Evolutionary conservation across 768 basidiomycete species (phyloP).

Genomic region (Trametopsis cervina): DNA sequence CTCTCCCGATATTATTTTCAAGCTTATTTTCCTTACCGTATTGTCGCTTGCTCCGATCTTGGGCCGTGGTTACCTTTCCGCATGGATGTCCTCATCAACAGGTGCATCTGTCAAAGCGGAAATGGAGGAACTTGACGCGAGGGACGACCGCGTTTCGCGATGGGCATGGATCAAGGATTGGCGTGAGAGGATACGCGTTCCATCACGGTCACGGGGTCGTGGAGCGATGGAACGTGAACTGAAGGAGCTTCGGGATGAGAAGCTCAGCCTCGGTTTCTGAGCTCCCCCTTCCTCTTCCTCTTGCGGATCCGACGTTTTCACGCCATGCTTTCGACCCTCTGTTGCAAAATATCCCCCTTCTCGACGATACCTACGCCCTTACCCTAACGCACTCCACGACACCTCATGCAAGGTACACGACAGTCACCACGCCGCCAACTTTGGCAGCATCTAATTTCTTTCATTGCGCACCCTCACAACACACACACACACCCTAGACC

Average conservation of each 20-base stretch:
- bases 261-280: constrained; percentile 25
- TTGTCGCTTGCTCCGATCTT: constrained; percentile 85
- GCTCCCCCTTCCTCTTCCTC: background rate
- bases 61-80: constrained; percentile 57
- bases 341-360: background rate
- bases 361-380: constrained; percentile 4
- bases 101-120: constrained; percentile 8
- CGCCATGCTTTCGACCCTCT: too few relatives aligned
- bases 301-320: background rate
- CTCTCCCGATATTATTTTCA: constrained; percentile 76
- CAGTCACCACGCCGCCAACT: too few relatives aligned
- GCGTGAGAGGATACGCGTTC: constrained; percentile 52
- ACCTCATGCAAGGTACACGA: too few relatives aligned
- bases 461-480: background rate
- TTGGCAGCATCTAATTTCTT: background rate
- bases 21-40: constrained; percentile 76
- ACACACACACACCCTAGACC: background rate
- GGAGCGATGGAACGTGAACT: constrained; percentile 28
- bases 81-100: constrained; percentile 38
- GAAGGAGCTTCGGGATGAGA: constrained; percentile 51
- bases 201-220: constrained; percentile 44
- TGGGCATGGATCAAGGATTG: constrained; percentile 69
- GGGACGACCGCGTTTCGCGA: constrained; percentile 34
- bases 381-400: background rate
- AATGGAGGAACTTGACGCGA: constrained; percentile 11